Percentiles rank a stretch among this genome's conserved stretches.
Conservation (phyloP, 1,284 basidiomycete species). For the Pseudozyma hubeiensis region DNA sequence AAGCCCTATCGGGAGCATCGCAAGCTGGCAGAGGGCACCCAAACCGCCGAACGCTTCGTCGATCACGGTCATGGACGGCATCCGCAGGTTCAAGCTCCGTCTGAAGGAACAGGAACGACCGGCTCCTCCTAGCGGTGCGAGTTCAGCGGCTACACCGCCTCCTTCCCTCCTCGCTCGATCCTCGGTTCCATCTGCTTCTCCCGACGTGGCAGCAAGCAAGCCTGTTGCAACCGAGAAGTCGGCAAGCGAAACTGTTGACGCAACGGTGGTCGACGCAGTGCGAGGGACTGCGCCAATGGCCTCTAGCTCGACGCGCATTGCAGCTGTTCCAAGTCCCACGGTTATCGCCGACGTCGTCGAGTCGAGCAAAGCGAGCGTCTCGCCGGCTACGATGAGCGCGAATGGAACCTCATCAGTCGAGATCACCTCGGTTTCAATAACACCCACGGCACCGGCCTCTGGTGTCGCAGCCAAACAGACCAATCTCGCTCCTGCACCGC, state of each 20-base stretch:
- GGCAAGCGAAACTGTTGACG: background rate
- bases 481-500: background rate
- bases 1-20: background rate
- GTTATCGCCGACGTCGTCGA: background rate
- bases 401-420: background rate
- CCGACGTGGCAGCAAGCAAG: background rate
- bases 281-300: background rate
- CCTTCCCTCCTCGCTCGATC: background rate
- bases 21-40: background rate
- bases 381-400: background rate
- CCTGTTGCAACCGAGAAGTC: background rate
- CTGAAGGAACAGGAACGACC: conserved; percentile 9
- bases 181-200: background rate
- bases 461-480: background rate
- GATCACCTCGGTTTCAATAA: background rate
- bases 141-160: background rate
- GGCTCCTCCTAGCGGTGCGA: conserved; percentile 1
- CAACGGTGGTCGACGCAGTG: background rate
- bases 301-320: background rate
- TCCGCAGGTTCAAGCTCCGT: conserved; percentile 28
- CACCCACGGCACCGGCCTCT: background rate
- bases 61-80: conserved; percentile 26
- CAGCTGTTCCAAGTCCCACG: background rate
- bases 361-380: background rate
- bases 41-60: background rate